These are phyloP conservation scores for Phanerochaete carnosa DNA, from an alignment of 768 basidiomycete genomes.

Conservation along the genomic window DNA sequence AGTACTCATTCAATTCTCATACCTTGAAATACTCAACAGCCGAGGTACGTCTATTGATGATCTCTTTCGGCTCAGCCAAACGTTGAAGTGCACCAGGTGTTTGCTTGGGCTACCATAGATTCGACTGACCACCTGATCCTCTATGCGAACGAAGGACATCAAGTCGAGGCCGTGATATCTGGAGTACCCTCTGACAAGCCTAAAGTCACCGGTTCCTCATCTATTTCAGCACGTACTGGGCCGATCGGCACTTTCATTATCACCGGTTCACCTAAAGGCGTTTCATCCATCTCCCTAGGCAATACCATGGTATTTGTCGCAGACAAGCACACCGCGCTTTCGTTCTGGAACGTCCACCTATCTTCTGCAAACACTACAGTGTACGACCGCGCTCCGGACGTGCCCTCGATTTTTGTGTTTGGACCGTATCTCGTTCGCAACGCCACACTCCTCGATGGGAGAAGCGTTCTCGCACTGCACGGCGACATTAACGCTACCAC, in stretches of 20 bases:
- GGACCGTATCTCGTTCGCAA: conserved; percentile 33
- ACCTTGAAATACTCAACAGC: conserved; percentile 17
- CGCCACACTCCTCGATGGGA: conserved; percentile 14
- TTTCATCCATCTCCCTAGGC: conserved; percentile 12
- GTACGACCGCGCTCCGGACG: conserved; percentile 20
- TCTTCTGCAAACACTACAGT: conserved; percentile 3
- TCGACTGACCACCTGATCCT: conserved; percentile 16
- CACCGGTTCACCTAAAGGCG: conserved; percentile 10
- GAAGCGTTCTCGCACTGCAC: conserved; percentile 14
- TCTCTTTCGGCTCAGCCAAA: background rate
- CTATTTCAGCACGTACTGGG: conserved; percentile 7
- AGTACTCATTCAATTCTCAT: conserved; percentile 22
- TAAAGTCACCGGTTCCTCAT: conserved; percentile 9
- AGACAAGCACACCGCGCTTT: conserved; percentile 23
- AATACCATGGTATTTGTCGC: conserved; percentile 17
- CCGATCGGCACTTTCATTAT: conserved; percentile 14
- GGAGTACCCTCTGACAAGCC: background rate
- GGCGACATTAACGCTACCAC: conserved; percentile 27
- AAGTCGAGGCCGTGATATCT: conserved; percentile 16
- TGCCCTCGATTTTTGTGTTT: conserved; percentile 19
- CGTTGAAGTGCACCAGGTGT: conserved; percentile 3
- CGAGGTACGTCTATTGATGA: conserved; percentile 10
- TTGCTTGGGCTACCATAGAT: conserved; percentile 18
- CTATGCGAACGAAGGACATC: conserved; percentile 18
- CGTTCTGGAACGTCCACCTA: conserved; percentile 24